phyloP scores from a whole-genome alignment of 108 stramenopile species.

The Nannochloropsis granulata region DNA sequence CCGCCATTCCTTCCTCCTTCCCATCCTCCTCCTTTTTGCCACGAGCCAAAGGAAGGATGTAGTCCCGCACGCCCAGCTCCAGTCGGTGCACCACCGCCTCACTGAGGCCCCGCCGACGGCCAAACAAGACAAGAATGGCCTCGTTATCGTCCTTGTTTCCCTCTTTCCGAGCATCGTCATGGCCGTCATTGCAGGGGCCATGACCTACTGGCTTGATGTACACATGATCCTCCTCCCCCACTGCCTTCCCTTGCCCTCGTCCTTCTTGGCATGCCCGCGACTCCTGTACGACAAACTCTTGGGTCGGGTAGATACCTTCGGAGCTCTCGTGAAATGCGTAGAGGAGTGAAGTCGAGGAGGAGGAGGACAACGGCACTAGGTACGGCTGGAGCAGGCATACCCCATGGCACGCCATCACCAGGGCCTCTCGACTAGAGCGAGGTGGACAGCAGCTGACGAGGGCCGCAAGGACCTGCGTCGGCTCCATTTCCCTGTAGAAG shows the following conservation, averaged over 20 bases:
- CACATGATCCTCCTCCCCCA: background rate
- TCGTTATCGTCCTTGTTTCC: background rate
- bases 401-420: background rate
- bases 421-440: background rate
- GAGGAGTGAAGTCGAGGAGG: background rate
- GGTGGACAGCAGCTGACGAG: background rate
- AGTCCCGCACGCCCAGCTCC: background rate
- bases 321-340: background rate
- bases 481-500: background rate
- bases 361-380: background rate
- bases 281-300: background rate
- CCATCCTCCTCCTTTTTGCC: too few relatives aligned
- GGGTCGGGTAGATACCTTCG: background rate
- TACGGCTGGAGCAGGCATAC: background rate
- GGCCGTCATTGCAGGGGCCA: too few relatives aligned
- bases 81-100: background rate
- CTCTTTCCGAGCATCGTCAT: too few relatives aligned
- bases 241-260: background rate
- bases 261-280: background rate
- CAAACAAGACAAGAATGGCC: background rate
- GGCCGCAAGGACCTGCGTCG: background rate
- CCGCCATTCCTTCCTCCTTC: too few relatives aligned
- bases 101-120: background rate
- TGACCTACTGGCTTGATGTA: background rate
- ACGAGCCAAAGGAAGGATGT: background rate